Base-by-base conservation (phyloP, 2,329 filamentous ascomycete genomes). In the Lachnellula subtilissima region DNA sequence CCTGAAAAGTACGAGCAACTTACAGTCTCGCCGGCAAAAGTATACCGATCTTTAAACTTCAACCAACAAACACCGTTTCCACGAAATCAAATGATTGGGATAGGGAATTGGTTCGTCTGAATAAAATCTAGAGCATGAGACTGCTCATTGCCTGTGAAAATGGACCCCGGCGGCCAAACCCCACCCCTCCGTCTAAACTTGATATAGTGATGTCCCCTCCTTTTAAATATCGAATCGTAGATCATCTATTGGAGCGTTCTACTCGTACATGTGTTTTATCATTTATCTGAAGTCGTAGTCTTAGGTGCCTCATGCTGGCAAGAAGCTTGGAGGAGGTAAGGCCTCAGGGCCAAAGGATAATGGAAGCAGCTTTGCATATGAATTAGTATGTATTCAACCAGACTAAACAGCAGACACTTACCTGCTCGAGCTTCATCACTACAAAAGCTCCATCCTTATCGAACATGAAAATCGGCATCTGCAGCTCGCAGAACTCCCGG, bases 401-500 rank as follows among this genome's bases (percentile, higher is more conserved):
- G n/a, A 45, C 14, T n/a, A 28, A 28, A 36, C n/a, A 49, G 25
- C 5, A 54, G 50, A 32, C 7, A 66, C 76, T 66, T 69, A 86
- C 84, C 75, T 90, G 79, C 61, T 85, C 83, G 55, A 96, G 75
- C 23, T 78, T 87, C 74, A 84, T 77, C 23, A 89, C 83, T n/a
- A 84, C 76, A 65, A 81, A 91, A 58, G 86, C 82, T 2, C 86
- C 87, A 60, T 91, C 81, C 71, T 86, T 87, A 72, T 95, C 91
- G 73, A 95, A 96, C 93, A 97, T 96, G 70, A 96, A 85, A 55
- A 99, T 81, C 0, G 91, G 93, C 56, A 83, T 85, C 5, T 78
- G 74, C n/a, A 84, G 68, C 6, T 79, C 72, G 63, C 84, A 88
- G 67, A 92, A 92, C 73, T 93, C 89, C 48, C 88, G 84, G 62